A percentile compares a stretch with the other conserved stretches of the same genome.
phyloP scores from a whole-genome alignment of 441 rosid species.

The Geranium incanum region DNA sequence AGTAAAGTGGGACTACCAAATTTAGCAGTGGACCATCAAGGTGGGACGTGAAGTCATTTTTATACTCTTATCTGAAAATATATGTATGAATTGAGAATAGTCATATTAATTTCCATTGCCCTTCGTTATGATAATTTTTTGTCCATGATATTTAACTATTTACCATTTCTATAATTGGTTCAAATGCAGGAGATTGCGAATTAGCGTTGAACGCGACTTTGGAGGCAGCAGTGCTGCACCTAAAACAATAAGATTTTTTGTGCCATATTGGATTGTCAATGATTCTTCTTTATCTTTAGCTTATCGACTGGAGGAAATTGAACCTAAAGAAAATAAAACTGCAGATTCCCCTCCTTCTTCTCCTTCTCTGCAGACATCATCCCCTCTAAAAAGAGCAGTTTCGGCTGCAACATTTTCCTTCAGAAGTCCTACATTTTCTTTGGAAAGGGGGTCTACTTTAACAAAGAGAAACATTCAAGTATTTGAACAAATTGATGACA shows the following conservation, averaged over 20 bases:
- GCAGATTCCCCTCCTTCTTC: slow-evolving; percentile 34
- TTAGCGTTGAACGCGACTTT: slow-evolving; percentile 83
- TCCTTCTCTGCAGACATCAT: not conserved
- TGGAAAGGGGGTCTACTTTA: slow-evolving; percentile 45
- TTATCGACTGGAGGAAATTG: slow-evolving; percentile 85
- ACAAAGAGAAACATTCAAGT: slow-evolving; percentile 64
- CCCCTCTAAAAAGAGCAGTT: slow-evolving; percentile 53
- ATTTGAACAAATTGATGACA: slow-evolving; percentile 82
- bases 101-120: not conserved
- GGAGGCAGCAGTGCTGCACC: slow-evolving; percentile 85
- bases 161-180: slow-evolving; percentile 15
- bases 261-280: slow-evolving; percentile 93
- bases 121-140: not conserved
- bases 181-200: slow-evolving; percentile 78
- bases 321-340: slow-evolving; percentile 59
- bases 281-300: slow-evolving; percentile 70
- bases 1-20: too few species aligned
- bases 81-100: not conserved
- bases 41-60: too few species aligned
- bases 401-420: slow-evolving; percentile 54
- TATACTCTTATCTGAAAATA: too few species aligned
- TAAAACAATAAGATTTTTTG: slow-evolving; percentile 80
- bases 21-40: too few species aligned
- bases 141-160: not conserved
- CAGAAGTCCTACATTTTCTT: slow-evolving; percentile 44